Conservation (phyloP, 257 asterid genomes). For the Salvia miltiorrhiza region DNA sequence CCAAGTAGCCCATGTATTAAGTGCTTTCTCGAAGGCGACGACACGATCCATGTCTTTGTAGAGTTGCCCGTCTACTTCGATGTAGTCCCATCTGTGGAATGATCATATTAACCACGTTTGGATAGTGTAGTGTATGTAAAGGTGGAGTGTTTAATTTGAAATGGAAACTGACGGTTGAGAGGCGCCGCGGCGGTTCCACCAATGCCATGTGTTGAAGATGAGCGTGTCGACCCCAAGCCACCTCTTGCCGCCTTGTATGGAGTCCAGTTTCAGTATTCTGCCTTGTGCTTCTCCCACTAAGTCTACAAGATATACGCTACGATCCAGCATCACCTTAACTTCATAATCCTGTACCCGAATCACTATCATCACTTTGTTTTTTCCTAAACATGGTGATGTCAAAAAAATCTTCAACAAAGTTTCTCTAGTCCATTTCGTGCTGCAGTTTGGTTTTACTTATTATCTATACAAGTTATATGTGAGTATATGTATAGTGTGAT, state of each 20-base stretch:
- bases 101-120: background rate
- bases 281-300: constrained; percentile 47
- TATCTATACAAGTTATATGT: too few relatives aligned
- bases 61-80: constrained; percentile 49
- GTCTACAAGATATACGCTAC: constrained; percentile 64
- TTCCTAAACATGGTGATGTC: too few relatives aligned
- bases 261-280: constrained; percentile 58
- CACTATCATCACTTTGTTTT: too few relatives aligned
- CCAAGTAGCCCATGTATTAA: constrained; percentile 83
- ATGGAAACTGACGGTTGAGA: constrained; percentile 56
- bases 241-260: constrained; percentile 54
- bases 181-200: constrained; percentile 84
- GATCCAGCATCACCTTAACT: constrained; percentile 61
- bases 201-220: constrained; percentile 85
- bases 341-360: constrained; percentile 49
- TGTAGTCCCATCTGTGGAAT: constrained; percentile 70
- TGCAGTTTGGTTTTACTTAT: too few relatives aligned
- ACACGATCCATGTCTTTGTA: constrained; percentile 80
- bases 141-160: too few relatives aligned
- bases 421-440: too few relatives aligned
- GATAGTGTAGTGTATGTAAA: background rate
- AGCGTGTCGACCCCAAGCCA: constrained; percentile 70
- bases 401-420: background rate
- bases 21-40: constrained; percentile 72
- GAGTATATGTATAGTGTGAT: too few relatives aligned